Base-by-base conservation (phyloP, 371 early-diverging fungal species). In the Mucor piriformis region DNA sequence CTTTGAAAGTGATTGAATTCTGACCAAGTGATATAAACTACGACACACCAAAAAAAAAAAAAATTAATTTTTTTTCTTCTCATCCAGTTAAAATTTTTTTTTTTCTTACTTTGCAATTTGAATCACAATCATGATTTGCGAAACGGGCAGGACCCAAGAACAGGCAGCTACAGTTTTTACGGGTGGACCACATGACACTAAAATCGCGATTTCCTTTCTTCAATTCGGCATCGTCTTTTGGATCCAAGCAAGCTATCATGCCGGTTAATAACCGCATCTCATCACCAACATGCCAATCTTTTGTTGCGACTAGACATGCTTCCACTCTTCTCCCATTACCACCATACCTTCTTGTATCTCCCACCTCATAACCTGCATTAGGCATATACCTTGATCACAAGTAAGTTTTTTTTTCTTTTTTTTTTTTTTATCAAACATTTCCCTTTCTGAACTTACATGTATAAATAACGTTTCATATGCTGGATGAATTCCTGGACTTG, bases 131-230 rank as follows among this genome's bases (percentile, higher is more conserved):
- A 72, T 97, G 98, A 64, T 97, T 96, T 18, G 93, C 92, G 72
- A 97, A 96, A 7, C 98, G 84, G 2, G 93, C 97, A 25, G 98
- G 98, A 6, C 98, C 98, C n/a, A 95, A 77, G 55, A 96, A 92
- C 18, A 96, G 70, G 54, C 92, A 92, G 70, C 85, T 87, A 58
- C 81, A 76, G 10, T 84, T 84, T 46, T 84, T 80, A 25, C 89
- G 79, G 23, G 84, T 82, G 21, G 92, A 90, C 73, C 82, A 91
- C 83, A 97, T 92, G 61, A 97, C 90, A 56, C 88, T 89, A 63
- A 96, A 95, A 69, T 97, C 96, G 10, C 87, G 79, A 15, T 79
- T 71, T 18, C 78, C 78, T 38, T 83, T 79, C 54, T 83, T 84
- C 38, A 95, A 77, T 29, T 81, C 69, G 34, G 77, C 77, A 51